These are phyloP conservation scores for Penicillium nordicum DNA, from an alignment of 2,329 filamentous ascomycete genomes.

Conservation along the genomic window DNA sequence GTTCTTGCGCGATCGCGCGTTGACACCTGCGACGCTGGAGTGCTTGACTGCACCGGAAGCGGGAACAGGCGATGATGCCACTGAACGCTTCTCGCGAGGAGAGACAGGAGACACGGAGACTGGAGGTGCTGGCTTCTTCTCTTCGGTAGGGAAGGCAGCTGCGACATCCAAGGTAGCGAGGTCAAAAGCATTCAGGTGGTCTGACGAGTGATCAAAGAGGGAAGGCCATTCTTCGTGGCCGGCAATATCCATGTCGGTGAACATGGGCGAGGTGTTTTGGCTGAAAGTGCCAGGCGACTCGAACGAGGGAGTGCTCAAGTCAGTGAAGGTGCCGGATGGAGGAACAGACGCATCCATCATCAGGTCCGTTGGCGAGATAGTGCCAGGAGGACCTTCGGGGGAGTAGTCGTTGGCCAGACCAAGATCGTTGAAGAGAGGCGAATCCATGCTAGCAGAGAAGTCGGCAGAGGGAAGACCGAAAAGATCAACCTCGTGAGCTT, in stretches of 20 bases:
- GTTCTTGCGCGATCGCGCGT: slow-evolving; percentile 72
- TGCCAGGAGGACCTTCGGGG: slow-evolving; percentile 47
- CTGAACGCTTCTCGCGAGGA: slow-evolving; percentile 33
- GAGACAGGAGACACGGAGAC: slow-evolving; percentile 32
- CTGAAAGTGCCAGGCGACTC: slow-evolving; percentile 69
- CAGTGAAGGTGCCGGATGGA: slow-evolving; percentile 76
- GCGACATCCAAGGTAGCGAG: slow-evolving; percentile 30
- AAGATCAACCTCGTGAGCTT: slow-evolving; percentile 25
- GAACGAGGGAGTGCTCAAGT: slow-evolving; percentile 77
- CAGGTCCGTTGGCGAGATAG: slow-evolving; percentile 81
- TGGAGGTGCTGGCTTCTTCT: slow-evolving; percentile 17
- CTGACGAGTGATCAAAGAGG: slow-evolving; percentile 46
- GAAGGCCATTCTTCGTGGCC: slow-evolving; percentile 64
- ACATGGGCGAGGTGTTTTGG: slow-evolving; percentile 76
- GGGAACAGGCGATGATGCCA: slow-evolving; percentile 18
- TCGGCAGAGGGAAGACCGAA: slow-evolving; percentile 30
- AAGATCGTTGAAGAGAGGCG: slow-evolving; percentile 16
- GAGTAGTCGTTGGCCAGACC: slow-evolving; percentile 25
- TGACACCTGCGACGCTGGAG: slow-evolving; percentile 68
- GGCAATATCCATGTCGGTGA: slow-evolving; percentile 57
- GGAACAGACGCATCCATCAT: slow-evolving; percentile 72
- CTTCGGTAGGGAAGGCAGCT: slow-evolving; percentile 13
- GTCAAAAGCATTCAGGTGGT: slow-evolving; percentile 25
- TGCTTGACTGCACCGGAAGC: slow-evolving; percentile 51
- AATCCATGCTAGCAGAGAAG: slow-evolving; percentile 16